These are phyloP conservation scores for Oryza officinalis DNA, from an alignment of 176 grass and related monocot species.

Conservation along the genomic window DNA sequence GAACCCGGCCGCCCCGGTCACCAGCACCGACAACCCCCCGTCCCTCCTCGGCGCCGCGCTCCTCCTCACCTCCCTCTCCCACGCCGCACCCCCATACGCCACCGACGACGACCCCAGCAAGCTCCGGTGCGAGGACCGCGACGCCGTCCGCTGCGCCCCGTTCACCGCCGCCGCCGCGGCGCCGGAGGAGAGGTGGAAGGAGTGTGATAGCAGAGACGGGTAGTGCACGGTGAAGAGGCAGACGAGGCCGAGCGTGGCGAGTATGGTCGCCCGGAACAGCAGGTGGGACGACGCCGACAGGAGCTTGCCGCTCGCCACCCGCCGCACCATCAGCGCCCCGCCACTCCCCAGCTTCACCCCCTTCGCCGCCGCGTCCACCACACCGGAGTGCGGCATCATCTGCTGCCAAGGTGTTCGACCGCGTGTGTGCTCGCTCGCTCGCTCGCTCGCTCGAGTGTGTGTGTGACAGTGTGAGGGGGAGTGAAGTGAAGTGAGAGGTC, in stretches of 20 bases:
- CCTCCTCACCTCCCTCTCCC: conserved; percentile 52
- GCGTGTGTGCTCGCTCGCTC: too few species aligned
- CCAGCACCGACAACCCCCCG: conserved; percentile 66
- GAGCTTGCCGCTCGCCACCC: conserved; percentile 55
- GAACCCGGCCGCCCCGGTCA: conserved; percentile 80
- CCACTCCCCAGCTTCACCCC: conserved; percentile 49
- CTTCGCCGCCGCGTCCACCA: conserved; percentile 58
- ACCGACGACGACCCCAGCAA: conserved; percentile 48
- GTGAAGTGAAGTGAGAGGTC: neutral
- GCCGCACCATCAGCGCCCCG: conserved; percentile 48
- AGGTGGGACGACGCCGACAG: conserved; percentile 59
- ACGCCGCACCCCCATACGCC: conserved; percentile 45
- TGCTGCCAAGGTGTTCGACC: neutral
- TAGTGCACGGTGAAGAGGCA: conserved; percentile 76
- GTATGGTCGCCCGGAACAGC: conserved; percentile 69
- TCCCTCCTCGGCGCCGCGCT: conserved; percentile 56
- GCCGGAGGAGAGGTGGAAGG: conserved; percentile 47
- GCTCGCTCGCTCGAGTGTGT: neutral
- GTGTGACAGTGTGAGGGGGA: neutral
- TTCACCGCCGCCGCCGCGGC: neutral
- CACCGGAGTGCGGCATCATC: conserved; percentile 34
- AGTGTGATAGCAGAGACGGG: conserved; percentile 69
- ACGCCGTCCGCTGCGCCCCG: neutral
- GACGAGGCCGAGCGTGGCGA: conserved; percentile 70
- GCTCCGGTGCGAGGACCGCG: conserved; percentile 58